These are phyloP conservation scores for Rubroshorea leprosula DNA, from an alignment of 345 rosid species.

Conservation along the genomic window DNA sequence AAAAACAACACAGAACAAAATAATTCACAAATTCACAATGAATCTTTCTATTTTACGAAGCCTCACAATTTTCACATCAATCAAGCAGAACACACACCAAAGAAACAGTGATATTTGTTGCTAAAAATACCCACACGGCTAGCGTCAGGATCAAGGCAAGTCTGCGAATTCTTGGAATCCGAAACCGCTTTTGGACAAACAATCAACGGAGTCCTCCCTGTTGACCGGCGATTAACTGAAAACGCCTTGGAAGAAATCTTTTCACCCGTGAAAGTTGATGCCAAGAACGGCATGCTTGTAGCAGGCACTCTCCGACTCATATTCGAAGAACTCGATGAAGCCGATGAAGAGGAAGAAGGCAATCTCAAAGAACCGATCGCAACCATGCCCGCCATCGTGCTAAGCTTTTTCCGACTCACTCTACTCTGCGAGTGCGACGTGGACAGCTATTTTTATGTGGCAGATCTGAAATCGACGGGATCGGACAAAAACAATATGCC, in stretches of 20 bases:
- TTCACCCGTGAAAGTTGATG: constrained; percentile 47
- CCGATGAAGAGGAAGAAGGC: constrained; percentile 22
- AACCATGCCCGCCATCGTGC: constrained; percentile 48
- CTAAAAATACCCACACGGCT: constrained; percentile 57
- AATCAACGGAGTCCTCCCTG: constrained; percentile 32
- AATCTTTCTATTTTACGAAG: not conserved
- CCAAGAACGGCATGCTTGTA: constrained; percentile 42
- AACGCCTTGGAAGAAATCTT: constrained; percentile 23
- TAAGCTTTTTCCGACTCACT: not conserved
- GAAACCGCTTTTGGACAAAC: constrained; percentile 87
- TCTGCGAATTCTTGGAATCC: constrained; percentile 80
- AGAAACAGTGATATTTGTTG: not conserved
- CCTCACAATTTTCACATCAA: not conserved
- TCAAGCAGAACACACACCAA: not conserved
- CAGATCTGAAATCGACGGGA: not conserved
- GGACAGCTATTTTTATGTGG: not conserved
- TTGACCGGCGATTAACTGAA: constrained; percentile 1
- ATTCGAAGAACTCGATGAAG: constrained; percentile 19
- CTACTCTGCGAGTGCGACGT: not conserved
- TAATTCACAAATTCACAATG: not conserved
- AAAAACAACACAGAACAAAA: not conserved
- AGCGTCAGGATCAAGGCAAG: constrained; percentile 97
- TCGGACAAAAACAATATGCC: too few species aligned
- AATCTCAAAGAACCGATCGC: constrained; percentile 32
- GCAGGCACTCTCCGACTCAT: not conserved